Conservation (phyloP, 495 filamentous ascomycete genomes). For the Podospora anserina region DNA sequence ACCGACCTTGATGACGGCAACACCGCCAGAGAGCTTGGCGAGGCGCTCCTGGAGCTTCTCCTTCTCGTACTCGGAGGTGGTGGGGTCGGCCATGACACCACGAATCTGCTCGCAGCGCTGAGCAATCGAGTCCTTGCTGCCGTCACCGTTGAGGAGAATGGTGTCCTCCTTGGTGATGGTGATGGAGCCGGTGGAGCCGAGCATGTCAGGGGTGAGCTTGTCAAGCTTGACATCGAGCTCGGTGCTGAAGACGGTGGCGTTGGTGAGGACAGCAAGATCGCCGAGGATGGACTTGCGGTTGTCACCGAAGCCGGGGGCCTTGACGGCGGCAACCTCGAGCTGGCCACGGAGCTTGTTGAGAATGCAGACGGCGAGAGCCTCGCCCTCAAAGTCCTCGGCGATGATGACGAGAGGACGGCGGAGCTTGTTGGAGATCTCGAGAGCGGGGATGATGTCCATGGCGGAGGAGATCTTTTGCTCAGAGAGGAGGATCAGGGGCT, state of each 20-base stretch:
- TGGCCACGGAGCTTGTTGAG: slow-evolving; percentile 99
- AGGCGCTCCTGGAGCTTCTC: slow-evolving; percentile 99
- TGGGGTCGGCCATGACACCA: slow-evolving; percentile 88
- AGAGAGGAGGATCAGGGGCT: slow-evolving; percentile 94
- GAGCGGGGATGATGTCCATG: slow-evolving; percentile 95
- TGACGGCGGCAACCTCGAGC: slow-evolving; percentile 96
- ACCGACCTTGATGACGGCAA: slow-evolving; percentile 98
- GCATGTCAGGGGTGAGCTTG: slow-evolving; percentile 92
- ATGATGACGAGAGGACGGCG: slow-evolving; percentile 97
- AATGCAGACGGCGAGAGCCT: slow-evolving; percentile 97
- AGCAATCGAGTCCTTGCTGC: slow-evolving; percentile 86
- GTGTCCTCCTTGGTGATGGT: slow-evolving; percentile 99
- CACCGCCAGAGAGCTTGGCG: slow-evolving; percentile 97
- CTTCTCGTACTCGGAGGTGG: slow-evolving; percentile 97
- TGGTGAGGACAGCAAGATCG: slow-evolving; percentile 91
- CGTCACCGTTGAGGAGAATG: slow-evolving; percentile 96
- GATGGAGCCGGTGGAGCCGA: slow-evolving; percentile 95
- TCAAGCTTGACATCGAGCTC: slow-evolving; percentile 99
- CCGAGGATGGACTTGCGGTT: slow-evolving; percentile 99
- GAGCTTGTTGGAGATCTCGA: slow-evolving; percentile 92
- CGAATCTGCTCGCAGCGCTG: slow-evolving; percentile 99
- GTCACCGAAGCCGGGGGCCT: slow-evolving; percentile 98
- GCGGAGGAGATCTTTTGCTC: slow-evolving; percentile 99
- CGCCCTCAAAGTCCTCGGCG: slow-evolving; percentile 97
- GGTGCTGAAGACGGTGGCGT: slow-evolving; percentile 94